Conservation (phyloP, 371 early-diverging fungal species). For the Fennellomyces sp. region DNA sequence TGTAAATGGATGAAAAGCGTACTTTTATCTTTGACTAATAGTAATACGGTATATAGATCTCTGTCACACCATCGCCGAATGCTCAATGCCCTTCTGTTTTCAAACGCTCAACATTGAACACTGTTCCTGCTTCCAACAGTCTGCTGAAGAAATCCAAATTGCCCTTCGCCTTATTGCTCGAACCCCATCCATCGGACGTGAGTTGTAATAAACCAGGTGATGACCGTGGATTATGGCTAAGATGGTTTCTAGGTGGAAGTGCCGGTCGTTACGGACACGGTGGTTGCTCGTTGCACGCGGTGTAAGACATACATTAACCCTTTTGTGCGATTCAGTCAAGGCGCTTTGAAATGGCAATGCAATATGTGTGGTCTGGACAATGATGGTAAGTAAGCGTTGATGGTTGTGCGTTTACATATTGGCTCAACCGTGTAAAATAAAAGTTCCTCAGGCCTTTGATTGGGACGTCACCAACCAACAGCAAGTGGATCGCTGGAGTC, state of each 20-base stretch:
- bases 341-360: slow-evolving; percentile 82
- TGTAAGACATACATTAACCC: slow-evolving; percentile 91
- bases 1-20: slow-evolving; percentile 21
- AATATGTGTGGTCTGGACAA: slow-evolving; percentile 83
- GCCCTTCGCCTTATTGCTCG: slow-evolving; percentile 77
- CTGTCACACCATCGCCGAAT: slow-evolving; percentile 42
- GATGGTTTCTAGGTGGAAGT: slow-evolving; percentile 46
- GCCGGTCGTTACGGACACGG: slow-evolving; percentile 70
- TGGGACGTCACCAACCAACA: slow-evolving; percentile 73
- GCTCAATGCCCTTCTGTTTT: slow-evolving; percentile 56
- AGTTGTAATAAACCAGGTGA: background rate
- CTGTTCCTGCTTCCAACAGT: slow-evolving; percentile 66
- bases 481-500: slow-evolving; percentile 69
- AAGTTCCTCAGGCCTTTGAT: slow-evolving; percentile 78
- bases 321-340: slow-evolving; percentile 80
- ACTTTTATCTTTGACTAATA: too few species aligned
- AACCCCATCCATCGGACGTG: slow-evolving; percentile 66
- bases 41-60: slow-evolving; percentile 24
- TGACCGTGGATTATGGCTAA: background rate
- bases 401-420: too few species aligned
- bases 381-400: slow-evolving; percentile 75
- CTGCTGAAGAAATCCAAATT: slow-evolving; percentile 71
- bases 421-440: too few species aligned
- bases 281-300: slow-evolving; percentile 80
- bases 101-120: slow-evolving; percentile 77